Conservation (phyloP, 805 yeast species). For the Hermanozyma aechmeae region DNA sequence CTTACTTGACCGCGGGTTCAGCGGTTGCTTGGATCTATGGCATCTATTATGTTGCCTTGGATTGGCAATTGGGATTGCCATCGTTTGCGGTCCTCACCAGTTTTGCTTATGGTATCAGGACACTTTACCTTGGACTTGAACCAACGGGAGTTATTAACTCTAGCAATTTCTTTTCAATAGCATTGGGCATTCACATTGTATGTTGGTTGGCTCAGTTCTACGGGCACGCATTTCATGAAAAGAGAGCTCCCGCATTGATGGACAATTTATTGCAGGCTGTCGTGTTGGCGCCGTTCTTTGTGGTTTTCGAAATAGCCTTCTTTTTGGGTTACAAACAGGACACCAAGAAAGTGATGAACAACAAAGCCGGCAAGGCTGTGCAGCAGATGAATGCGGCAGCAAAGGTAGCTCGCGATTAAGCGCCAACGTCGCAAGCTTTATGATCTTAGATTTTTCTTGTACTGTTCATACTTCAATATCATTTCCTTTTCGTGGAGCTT, state of each 20-base stretch:
- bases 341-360: slow-evolving; percentile 41
- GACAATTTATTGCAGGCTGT: slow-evolving; percentile 80
- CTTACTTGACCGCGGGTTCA: slow-evolving; percentile 38
- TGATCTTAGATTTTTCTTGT: no score
- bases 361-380: slow-evolving; percentile 31
- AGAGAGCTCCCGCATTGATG: slow-evolving; percentile 75
- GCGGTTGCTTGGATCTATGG: slow-evolving; percentile 40
- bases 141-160: slow-evolving; percentile 14
- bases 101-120: slow-evolving; percentile 14
- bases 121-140: slow-evolving; percentile 10
- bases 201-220: slow-evolving; percentile 81
- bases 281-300: slow-evolving; percentile 87
- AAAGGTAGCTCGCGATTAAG: no score
- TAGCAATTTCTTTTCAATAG: neutral
- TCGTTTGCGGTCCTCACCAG: slow-evolving; percentile 14
- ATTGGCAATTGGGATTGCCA: slow-evolving; percentile 32
- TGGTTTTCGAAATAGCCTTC: slow-evolving; percentile 68
- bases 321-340: slow-evolving; percentile 51
- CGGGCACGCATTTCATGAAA: slow-evolving; percentile 81
- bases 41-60: slow-evolving; percentile 50
- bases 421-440: no score
- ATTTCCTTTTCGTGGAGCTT: slow-evolving; percentile 53
- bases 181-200: slow-evolving; percentile 29
- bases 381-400: slow-evolving; percentile 19
- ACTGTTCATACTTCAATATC: slow-evolving; percentile 26